Conservation (phyloP, 306 rosid genomes). For the Benincasa hispida region DNA sequence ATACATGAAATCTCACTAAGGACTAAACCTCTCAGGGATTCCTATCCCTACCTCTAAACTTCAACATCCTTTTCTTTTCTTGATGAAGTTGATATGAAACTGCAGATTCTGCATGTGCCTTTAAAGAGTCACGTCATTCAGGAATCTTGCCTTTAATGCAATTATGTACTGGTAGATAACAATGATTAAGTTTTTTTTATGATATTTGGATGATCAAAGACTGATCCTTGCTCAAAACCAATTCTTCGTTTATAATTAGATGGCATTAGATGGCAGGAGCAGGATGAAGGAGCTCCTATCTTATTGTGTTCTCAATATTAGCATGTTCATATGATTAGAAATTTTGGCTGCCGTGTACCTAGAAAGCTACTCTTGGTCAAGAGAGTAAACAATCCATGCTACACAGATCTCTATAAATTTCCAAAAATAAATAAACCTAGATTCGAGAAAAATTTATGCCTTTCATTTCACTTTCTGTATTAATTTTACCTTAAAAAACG, state of each 20-base stretch:
- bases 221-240: neutral
- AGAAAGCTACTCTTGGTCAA: neutral
- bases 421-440: neutral
- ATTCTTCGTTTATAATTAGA: neutral
- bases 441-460: neutral
- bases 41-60: no score
- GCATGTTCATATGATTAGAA: neutral
- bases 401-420: neutral
- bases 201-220: neutral
- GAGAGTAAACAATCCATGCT: neutral
- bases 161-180: neutral
- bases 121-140: neutral
- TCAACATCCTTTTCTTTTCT: no score
- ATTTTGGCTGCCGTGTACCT: neutral
- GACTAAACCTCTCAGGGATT: no score
- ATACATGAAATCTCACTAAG: no score
- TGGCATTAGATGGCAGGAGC: no score
- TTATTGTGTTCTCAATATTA: neutral
- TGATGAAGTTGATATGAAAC: constrained; percentile 8
- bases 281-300: neutral
- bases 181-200: neutral
- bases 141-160: neutral
- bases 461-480: neutral
- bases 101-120: neutral
- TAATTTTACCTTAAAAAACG: neutral